Percentiles rank a stretch among this genome's conserved stretches.
phyloP scores from a whole-genome alignment of 2,329 filamentous ascomycete species.

The Tolypocladium guangdongense region DNA sequence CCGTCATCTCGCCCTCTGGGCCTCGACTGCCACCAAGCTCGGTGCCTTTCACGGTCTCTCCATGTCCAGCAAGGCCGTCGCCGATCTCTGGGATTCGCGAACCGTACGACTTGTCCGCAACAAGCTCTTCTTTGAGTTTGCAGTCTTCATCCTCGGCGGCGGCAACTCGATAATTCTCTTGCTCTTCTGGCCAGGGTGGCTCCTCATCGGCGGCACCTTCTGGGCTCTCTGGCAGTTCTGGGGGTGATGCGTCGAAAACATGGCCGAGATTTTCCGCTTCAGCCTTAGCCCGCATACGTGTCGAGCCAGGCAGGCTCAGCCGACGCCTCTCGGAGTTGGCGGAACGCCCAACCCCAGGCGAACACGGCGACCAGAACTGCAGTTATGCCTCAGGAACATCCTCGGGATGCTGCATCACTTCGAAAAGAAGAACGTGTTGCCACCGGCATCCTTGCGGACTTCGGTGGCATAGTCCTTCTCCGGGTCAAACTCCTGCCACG shows the following conservation, averaged over 20 bases:
- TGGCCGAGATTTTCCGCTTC: neutral
- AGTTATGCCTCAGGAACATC: neutral
- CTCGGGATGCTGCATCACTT: constrained; percentile 13
- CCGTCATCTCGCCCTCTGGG: constrained; percentile 14
- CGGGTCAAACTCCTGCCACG: constrained; percentile 92
- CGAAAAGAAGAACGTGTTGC: constrained; percentile 87
- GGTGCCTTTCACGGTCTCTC: constrained; percentile 17
- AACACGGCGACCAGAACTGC: neutral
- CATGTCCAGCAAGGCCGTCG: constrained; percentile 16
- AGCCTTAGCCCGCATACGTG: neutral
- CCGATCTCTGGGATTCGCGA: constrained; percentile 26
- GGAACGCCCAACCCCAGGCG: neutral
- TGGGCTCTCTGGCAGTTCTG: constrained; percentile 23
- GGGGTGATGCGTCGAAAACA: constrained; percentile 15
- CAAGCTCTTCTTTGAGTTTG: constrained; percentile 41
- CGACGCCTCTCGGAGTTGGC: no score
- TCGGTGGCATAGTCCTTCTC: constrained; percentile 73
- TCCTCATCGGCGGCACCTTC: constrained; percentile 28
- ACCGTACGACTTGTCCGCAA: constrained; percentile 26
- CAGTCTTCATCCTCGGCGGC: constrained; percentile 37
- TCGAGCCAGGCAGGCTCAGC: neutral
- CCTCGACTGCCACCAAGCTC: constrained; percentile 16
- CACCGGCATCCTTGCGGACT: constrained; percentile 71
- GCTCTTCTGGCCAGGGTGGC: constrained; percentile 49
- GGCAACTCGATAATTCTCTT: constrained; percentile 37